These are phyloP conservation scores for Ophiocordyceps sinensis DNA, from an alignment of 2,329 filamentous ascomycete genomes.

Conservation along the genomic window DNA sequence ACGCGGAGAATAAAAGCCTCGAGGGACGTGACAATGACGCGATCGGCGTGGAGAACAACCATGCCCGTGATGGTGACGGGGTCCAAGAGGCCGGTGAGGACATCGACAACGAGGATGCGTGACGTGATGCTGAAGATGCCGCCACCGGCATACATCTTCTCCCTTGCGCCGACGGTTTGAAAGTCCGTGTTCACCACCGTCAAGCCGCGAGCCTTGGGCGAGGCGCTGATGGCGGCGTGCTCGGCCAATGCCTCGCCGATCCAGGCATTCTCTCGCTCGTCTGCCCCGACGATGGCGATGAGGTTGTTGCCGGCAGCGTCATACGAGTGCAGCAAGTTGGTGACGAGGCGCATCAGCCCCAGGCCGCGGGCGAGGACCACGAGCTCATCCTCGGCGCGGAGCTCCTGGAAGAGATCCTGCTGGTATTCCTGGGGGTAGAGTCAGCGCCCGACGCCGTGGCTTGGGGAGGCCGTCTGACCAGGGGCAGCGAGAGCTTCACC, in stretches of 20 bases:
- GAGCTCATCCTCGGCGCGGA: constrained; percentile 82
- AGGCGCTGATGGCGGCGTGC: constrained; percentile 79
- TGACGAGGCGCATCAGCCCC: constrained; percentile 79
- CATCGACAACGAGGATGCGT: constrained; percentile 84
- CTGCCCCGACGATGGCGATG: constrained; percentile 75
- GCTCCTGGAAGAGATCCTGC: constrained; percentile 84
- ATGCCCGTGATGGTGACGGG: constrained; percentile 78
- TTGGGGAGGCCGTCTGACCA: constrained; percentile 9
- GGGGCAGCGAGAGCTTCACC: constrained; percentile 67
- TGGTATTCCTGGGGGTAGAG: constrained; percentile 56
- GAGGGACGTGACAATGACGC: constrained; percentile 68
- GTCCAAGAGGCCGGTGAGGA: constrained; percentile 70
- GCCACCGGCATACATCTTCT: constrained; percentile 81
- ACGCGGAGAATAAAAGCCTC: constrained; percentile 93
- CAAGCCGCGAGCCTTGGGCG: constrained; percentile 68
- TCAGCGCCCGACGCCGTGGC: background rate
- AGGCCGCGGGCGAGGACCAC: constrained; percentile 84
- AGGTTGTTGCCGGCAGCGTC: constrained; percentile 92
- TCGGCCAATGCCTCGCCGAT: constrained; percentile 92
- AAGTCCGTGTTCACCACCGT: constrained; percentile 90
- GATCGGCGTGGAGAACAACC: constrained; percentile 78
- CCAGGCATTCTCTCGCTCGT: constrained; percentile 91
- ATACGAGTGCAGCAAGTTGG: constrained; percentile 93
- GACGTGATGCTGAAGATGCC: constrained; percentile 95
- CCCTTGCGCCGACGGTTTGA: constrained; percentile 71